Conservation (phyloP, 495 filamentous ascomycete species). For the Pseudoneurospora amorphoporcata region DNA sequence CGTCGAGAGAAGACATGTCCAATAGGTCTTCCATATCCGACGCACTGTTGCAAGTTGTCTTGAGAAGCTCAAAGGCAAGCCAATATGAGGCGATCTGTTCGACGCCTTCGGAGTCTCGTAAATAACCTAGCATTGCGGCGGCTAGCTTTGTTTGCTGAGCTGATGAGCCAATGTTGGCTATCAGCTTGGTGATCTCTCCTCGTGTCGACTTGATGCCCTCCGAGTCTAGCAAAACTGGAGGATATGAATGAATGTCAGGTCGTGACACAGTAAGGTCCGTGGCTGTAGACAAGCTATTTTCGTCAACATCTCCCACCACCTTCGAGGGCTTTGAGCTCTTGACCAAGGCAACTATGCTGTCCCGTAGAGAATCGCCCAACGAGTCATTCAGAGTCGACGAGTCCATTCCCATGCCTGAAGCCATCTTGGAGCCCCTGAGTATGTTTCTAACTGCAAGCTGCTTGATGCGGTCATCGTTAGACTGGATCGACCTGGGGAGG, state of each 20-base stretch:
- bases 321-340: constrained; percentile 25
- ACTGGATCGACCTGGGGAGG: constrained; percentile 74
- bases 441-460: constrained; percentile 62
- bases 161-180: constrained; percentile 35
- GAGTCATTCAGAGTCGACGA: constrained; percentile 60
- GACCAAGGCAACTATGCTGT: constrained; percentile 43
- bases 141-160: constrained; percentile 39
- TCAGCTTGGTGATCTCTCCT: constrained; percentile 33
- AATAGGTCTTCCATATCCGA: constrained; percentile 59
- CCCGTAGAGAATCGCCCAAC: constrained; percentile 51
- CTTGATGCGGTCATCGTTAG: constrained; percentile 70
- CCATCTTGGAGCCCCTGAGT: constrained; percentile 57
- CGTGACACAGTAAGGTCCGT: constrained; percentile 16
- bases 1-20: constrained; percentile 32
- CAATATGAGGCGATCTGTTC: constrained; percentile 65
- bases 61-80: constrained; percentile 66
- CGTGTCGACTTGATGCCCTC: constrained; percentile 57
- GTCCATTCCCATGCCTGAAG: constrained; percentile 54
- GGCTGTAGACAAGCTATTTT: constrained; percentile 9
- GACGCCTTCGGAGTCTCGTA: constrained; percentile 43
- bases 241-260: constrained; percentile 35
- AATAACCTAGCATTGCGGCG: constrained; percentile 46
- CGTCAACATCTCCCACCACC: constrained; percentile 11
- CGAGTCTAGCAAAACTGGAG: constrained; percentile 51
- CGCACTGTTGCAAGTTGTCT: constrained; percentile 37